Conservation (phyloP, 495 filamentous ascomycete species). For the Neurospora pannonica region DNA sequence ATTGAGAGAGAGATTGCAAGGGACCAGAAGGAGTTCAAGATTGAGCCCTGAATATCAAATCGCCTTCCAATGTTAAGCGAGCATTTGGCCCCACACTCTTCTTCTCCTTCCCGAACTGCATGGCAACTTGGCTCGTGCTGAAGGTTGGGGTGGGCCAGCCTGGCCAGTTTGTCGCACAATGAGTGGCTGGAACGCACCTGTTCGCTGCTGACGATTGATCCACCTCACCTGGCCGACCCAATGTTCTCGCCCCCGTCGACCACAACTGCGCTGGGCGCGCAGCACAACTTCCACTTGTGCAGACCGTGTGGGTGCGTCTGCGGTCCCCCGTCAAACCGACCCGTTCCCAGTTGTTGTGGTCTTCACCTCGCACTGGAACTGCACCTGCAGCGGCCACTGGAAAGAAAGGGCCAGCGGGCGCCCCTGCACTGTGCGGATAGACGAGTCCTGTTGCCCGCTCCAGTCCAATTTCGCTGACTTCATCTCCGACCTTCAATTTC, state of each 20-base stretch:
- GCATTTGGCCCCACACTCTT: not conserved
- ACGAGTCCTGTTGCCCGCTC: not conserved
- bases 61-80: not conserved
- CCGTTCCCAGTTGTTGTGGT: not conserved
- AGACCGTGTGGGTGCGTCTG: not conserved
- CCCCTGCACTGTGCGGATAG: not conserved
- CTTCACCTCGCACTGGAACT: not conserved
- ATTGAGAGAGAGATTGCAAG: not conserved
- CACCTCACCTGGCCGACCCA: not conserved
- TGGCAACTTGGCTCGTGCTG: not conserved
- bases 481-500: slow-evolving; percentile 24
- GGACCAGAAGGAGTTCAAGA: not conserved
- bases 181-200: not conserved
- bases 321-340: not conserved
- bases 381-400: not conserved
- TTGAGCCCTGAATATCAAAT: not conserved
- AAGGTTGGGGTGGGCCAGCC: not conserved
- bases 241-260: not conserved
- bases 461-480: slow-evolving; percentile 17
- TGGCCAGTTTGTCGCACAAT: not conserved
- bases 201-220: not conserved
- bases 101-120: not conserved
- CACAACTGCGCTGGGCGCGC: not conserved
- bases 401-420: not conserved
- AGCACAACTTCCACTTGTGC: not conserved